These are phyloP conservation scores for Phellopilus nigrolimitatus DNA, from an alignment of 1,284 basidiomycete species.

Conservation along the genomic window DNA sequence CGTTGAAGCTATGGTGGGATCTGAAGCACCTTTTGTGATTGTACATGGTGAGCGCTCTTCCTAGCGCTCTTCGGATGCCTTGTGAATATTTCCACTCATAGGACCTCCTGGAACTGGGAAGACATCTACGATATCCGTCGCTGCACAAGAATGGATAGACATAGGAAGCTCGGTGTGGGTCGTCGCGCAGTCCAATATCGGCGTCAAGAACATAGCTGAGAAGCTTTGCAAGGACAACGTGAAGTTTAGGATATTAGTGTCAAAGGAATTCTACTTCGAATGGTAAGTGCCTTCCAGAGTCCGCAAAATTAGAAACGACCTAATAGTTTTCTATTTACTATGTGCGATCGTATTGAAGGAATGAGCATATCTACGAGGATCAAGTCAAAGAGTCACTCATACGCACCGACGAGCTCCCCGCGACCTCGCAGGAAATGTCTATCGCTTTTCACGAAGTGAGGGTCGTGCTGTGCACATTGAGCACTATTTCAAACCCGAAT, in stretches of 20 bases:
- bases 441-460: constrained; percentile 26
- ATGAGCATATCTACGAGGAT: constrained; percentile 40
- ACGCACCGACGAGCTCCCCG: constrained; percentile 34
- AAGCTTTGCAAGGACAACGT: constrained; percentile 34
- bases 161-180: constrained; percentile 25
- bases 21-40: constrained; percentile 26
- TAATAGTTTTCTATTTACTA: too few species aligned
- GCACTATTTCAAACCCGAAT: constrained; percentile 39
- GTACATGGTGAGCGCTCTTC: constrained; percentile 28
- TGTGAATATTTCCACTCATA: constrained; percentile 5
- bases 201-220: constrained; percentile 44
- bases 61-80: background rate
- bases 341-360: constrained; percentile 31
- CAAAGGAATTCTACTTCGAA: constrained; percentile 44
- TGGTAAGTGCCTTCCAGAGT: constrained; percentile 32
- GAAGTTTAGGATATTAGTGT: constrained; percentile 42
- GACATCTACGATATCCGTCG: constrained; percentile 30
- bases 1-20: constrained; percentile 27
- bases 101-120: constrained; percentile 34
- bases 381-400: constrained; percentile 32
- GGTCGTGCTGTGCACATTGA: constrained; percentile 40
- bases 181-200: constrained; percentile 38
- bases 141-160: constrained; percentile 22
- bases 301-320: too few species aligned
- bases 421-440: constrained; percentile 22